Base-by-base conservation (phyloP, 495 filamentous ascomycete species). In the Xylaria sp. region DNA sequence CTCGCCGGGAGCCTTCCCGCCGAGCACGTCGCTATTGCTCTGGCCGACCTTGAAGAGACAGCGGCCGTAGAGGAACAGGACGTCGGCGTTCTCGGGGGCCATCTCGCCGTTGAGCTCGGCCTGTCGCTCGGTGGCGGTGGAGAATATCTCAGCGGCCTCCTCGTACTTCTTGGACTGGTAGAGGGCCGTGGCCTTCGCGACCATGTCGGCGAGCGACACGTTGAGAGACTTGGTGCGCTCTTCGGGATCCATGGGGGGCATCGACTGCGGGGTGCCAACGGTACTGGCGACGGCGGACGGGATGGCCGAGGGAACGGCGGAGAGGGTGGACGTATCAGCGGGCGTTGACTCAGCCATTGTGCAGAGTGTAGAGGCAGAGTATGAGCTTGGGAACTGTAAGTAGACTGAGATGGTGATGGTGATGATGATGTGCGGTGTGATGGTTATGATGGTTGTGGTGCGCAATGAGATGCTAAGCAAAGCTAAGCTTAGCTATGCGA, bases 1-100 rank as follows among this genome's bases (percentile, higher is more conserved):
- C 62, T 92, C 75, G 21, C 76, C 90, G 9, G 91, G 88, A 0
- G 95, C 90, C 76, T 92, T 93, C 11, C 90, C 91, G 71, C 96
- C 96, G 41, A 99, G 86, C 35, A 99, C 95, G 79, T 98, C 95
- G 76, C 93, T 97, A 77, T 96, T 97, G 80, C 88, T 91, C 73
- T 98, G 91, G 24, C 94, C 96, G 68, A 97, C 92, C 76, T 95
- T 92, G 85, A 96, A 97, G 19, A 98, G 85, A 50, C 92, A 91
- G 76, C 95, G 92, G 21, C 97, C 96, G 82, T 99, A 99, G 65
- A 91, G 87, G 79, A 94, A 99, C 19, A 98, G 89, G 37, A 99
- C 85, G 75, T 97, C 94, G 19, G 95, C 95, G 73, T 99, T 98
- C 41, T 92, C 89, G 6, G 93, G 88, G 55, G 89, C 90, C 85